Evolutionary conservation across 257 asterid genomes (phyloP).

Genomic region (Nicotiana noctiflora): DNA sequence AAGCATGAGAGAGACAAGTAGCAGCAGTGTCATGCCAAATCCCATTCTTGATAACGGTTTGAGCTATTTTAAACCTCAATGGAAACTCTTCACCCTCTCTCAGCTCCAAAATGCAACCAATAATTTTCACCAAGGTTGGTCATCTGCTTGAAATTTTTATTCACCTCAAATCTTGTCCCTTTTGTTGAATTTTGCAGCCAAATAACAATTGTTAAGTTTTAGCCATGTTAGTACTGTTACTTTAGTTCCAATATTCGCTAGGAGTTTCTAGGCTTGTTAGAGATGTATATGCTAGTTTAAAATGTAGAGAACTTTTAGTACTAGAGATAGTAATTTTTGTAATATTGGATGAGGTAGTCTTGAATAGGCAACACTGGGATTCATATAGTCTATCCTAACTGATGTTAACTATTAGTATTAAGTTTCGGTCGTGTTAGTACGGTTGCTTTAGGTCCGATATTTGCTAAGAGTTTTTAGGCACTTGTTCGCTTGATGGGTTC

Average conservation of each 20-base stretch:
- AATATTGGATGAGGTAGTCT: not conserved
- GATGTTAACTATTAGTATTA: no score
- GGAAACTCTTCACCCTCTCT: conserved; percentile 61
- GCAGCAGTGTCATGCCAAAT: conserved; percentile 9
- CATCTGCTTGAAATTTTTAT: not conserved
- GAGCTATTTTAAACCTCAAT: conserved; percentile 78
- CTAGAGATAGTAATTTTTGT: not conserved
- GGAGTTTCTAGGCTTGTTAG: not conserved
- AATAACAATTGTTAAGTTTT: not conserved
- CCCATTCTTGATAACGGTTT: conserved; percentile 37
- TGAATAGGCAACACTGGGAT: no score
- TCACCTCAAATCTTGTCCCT: not conserved
- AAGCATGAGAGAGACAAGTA: conserved; percentile 53
- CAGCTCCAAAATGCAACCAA: conserved; percentile 77
- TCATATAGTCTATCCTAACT: no score
- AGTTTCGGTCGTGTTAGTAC: no score
- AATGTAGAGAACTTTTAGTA: not conserved
- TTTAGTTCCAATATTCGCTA: not conserved
- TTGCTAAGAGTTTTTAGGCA: no score
- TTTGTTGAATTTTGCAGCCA: not conserved
- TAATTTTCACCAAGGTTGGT: conserved; percentile 64
- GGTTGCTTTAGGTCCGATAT: no score
- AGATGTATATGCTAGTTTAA: not conserved
- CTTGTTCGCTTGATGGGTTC: no score
- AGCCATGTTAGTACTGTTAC: not conserved